These are phyloP conservation scores for Arabis alpina DNA, from an alignment of 345 rosid genomes.

Conservation along the genomic window DNA sequence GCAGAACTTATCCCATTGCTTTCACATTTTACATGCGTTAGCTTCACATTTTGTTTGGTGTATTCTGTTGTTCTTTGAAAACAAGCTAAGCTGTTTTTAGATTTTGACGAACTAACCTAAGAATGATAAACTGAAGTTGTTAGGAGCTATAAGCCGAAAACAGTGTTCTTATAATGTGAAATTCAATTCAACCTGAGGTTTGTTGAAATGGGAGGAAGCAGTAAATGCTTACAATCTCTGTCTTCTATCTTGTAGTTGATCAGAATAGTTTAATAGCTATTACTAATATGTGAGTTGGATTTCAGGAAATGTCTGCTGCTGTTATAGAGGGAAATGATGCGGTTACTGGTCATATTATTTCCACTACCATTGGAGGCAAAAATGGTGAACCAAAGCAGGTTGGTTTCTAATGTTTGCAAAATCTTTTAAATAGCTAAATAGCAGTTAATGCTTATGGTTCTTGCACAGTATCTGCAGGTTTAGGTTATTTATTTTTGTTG, in stretches of 20 bases:
- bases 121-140: background rate
- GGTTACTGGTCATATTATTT: slow-evolving; percentile 71
- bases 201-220: background rate
- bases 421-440: background rate
- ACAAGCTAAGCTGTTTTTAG: background rate
- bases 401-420: slow-evolving; percentile 16
- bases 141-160: background rate
- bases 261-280: slow-evolving; percentile 3
- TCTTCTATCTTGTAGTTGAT: background rate
- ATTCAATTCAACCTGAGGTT: background rate
- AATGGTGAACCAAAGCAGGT: slow-evolving; percentile 87
- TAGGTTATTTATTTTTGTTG: no score
- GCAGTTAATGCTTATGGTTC: background rate
- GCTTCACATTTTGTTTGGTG: background rate
- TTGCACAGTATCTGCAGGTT: background rate
- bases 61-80: background rate
- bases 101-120: background rate
- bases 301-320: slow-evolving; percentile 66
- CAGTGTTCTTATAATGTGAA: background rate
- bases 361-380: slow-evolving; percentile 89
- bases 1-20: slow-evolving; percentile 42
- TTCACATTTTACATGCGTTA: background rate
- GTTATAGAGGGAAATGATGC: slow-evolving; percentile 64
- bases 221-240: slow-evolving; percentile 7
- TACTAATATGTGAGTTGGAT: slow-evolving; percentile 25